A percentile compares a stretch with the other conserved stretches of the same genome.
Conservation (phyloP, 495 filamentous ascomycete genomes). For the Bacidia rubella region DNA sequence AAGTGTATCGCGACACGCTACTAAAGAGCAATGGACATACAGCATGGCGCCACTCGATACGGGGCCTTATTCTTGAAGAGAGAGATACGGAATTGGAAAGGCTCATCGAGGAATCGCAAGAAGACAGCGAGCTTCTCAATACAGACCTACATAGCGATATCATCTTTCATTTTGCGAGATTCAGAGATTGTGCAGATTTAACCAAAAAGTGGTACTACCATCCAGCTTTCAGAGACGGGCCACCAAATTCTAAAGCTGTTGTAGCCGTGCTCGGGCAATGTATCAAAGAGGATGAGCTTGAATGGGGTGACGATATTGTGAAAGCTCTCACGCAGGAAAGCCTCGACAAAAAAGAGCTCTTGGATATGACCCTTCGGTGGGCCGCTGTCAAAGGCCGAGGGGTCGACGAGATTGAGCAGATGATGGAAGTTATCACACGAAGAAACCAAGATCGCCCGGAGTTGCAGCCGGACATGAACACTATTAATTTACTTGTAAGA, state of each 20-base stretch:
- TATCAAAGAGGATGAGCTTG: slow-evolving; percentile 41
- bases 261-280: slow-evolving; percentile 40
- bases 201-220: slow-evolving; percentile 54
- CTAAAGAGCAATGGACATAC: slow-evolving; percentile 23
- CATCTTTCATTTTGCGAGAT: slow-evolving; percentile 34
- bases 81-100: slow-evolving; percentile 29
- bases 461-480: slow-evolving; percentile 45
- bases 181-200: slow-evolving; percentile 33
- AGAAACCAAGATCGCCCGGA: slow-evolving; percentile 27
- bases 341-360: slow-evolving; percentile 36
- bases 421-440: slow-evolving; percentile 48
- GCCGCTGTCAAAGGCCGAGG: slow-evolving; percentile 56
- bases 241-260: slow-evolving; percentile 35
- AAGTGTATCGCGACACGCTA: slow-evolving; percentile 29
- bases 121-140: slow-evolving; percentile 18
- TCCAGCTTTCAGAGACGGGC: slow-evolving; percentile 29
- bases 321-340: slow-evolving; percentile 37
- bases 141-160: slow-evolving; percentile 33
- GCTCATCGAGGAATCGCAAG: slow-evolving; percentile 27
- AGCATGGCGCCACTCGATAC: slow-evolving; percentile 45
- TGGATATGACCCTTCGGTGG: slow-evolving; percentile 65
- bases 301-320: slow-evolving; percentile 53
- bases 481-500: slow-evolving; percentile 62
- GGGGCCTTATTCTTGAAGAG: slow-evolving; percentile 52
- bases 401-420: slow-evolving; percentile 54